Evolutionary conservation across 1,284 basidiomycete genomes (phyloP).

Genomic region (Somion occarium): DNA sequence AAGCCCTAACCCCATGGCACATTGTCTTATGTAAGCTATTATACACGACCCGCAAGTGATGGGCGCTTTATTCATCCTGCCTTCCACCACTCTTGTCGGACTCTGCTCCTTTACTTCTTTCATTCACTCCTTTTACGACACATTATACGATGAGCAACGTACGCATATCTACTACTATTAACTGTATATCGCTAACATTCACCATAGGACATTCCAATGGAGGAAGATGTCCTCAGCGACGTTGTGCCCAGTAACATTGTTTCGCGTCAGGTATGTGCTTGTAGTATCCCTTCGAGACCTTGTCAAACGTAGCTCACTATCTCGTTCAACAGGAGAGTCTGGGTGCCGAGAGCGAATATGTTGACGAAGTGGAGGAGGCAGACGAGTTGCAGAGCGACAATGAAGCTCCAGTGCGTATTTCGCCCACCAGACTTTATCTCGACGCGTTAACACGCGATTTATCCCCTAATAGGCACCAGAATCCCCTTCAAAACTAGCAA

Average conservation of each 20-base stretch:
- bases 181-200: neutral
- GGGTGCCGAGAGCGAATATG: constrained; percentile 62
- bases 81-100: too few relatives aligned
- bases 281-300: neutral
- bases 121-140: neutral
- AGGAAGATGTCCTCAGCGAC: constrained; percentile 78
- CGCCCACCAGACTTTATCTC: constrained; percentile 3
- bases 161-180: neutral
- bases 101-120: neutral
- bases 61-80: too few relatives aligned
- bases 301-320: neutral
- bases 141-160: neutral
- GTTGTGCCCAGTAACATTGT: constrained; percentile 80
- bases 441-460: constrained; percentile 11
- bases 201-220: constrained; percentile 26
- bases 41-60: too few relatives aligned
- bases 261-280: constrained; percentile 60
- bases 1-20: neutral
- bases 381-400: constrained; percentile 62
- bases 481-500: constrained; percentile 36
- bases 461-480: constrained; percentile 21
- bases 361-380: constrained; percentile 36
- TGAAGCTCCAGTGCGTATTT: constrained; percentile 38
- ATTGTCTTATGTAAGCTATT: too few relatives aligned
- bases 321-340: constrained; percentile 58